Conservation (phyloP, 306 rosid species). For the Prosopis cineraria region DNA sequence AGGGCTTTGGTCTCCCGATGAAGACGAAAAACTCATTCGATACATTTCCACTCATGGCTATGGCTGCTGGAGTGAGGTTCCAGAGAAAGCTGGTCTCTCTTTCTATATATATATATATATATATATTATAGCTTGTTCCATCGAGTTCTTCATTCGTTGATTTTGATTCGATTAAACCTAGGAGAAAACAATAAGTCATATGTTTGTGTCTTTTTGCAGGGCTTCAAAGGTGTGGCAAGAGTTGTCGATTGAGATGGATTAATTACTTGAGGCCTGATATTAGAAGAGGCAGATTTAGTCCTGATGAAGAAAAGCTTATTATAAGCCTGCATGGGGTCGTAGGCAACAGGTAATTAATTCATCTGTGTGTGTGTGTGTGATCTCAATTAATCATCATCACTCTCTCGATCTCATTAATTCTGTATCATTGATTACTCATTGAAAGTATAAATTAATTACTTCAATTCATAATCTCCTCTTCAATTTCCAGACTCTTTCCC, state of each 20-base stretch:
- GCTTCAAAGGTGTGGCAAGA: conserved; percentile 97
- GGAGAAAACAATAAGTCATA: no score
- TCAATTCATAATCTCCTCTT: neutral
- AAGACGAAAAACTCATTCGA: conserved; percentile 88
- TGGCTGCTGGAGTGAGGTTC: conserved; percentile 99
- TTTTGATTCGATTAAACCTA: no score
- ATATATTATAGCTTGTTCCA: neutral
- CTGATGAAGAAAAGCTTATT: conserved; percentile 92
- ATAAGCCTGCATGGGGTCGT: conserved; percentile 91
- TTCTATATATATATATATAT: no score
- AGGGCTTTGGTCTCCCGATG: conserved; percentile 98
- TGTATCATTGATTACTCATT: no score
- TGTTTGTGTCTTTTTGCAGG: conserved; percentile 44
- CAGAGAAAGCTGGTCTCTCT: conserved; percentile 83
- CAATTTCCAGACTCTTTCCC: no score
- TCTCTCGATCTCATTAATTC: neutral
- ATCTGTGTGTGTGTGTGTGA: no score
- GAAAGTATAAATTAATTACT: neutral
- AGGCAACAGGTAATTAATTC: conserved; percentile 78
- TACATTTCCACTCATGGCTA: conserved; percentile 90
- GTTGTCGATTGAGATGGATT: conserved; percentile 95
- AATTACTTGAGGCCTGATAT: conserved; percentile 99
- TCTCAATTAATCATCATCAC: neutral
- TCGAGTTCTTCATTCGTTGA: neutral
- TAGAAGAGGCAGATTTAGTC: conserved; percentile 90